Evolutionary conservation across 768 basidiomycete species (phyloP).

Genomic region (Neoboletus magnificus): DNA sequence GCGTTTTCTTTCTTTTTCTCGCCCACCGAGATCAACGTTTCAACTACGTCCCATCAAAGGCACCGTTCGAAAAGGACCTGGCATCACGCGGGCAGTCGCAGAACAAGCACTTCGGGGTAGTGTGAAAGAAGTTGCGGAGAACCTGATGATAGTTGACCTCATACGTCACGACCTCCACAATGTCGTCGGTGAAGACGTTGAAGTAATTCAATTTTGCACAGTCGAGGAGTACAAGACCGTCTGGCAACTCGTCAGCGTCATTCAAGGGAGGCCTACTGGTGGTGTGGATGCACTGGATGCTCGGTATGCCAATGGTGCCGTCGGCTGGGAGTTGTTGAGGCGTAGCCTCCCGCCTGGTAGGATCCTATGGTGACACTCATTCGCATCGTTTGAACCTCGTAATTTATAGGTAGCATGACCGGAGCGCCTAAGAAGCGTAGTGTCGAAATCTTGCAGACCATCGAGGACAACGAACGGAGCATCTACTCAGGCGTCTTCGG

Average conservation of each 20-base stretch:
- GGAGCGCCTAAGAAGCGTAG: conserved; percentile 95
- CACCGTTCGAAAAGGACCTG: conserved; percentile 71
- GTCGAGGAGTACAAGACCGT: conserved; percentile 94
- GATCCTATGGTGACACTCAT: background rate
- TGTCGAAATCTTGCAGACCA: conserved; percentile 79
- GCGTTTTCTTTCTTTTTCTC: conserved; percentile 80
- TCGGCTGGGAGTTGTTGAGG: conserved; percentile 78
- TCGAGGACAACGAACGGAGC: conserved; percentile 70
- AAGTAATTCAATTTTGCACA: conserved; percentile 78
- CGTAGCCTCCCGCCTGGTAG: conserved; percentile 84
- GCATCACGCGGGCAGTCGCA: conserved; percentile 61
- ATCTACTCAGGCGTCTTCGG: conserved; percentile 93
- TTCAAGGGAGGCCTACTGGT: conserved; percentile 61
- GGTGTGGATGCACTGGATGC: conserved; percentile 38
- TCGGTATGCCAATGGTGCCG: conserved; percentile 34
- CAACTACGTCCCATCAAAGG: conserved; percentile 96
- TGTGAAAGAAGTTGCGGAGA: conserved; percentile 91
- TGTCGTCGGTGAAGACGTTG: conserved; percentile 77
- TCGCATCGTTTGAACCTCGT: background rate
- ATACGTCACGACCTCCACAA: conserved; percentile 90
- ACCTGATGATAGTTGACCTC: conserved; percentile 97
- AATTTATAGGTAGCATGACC: conserved; percentile 82
- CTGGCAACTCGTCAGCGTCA: conserved; percentile 93
- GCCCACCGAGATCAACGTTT: conserved; percentile 59
- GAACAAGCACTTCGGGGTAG: conserved; percentile 60